Evolutionary conservation across 805 yeast species (phyloP), one percentile per base, ranked within the genome.

Genomic region (Maudiozyma barnettii): DNA sequence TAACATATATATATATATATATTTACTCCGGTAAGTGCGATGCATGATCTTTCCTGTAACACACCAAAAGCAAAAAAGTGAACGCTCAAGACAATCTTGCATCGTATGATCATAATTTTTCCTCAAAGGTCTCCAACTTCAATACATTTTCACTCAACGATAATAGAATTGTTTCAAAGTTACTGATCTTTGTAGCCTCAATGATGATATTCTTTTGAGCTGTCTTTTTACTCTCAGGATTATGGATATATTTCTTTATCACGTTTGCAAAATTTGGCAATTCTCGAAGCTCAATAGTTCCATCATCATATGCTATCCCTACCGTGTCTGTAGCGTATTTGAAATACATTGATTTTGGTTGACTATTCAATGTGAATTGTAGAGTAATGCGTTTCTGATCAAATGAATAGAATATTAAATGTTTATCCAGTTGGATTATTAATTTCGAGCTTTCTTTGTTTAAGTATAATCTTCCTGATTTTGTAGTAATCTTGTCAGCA

Each of bases 361-460:
- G 21, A 14, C 41, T 41, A 1, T 40, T 18, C 26, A 54, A 42
- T 2, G 47, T 45, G 19, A 50, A 47, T 35, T 58, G 54, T 13
- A 56, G 41, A 2, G 59, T 45, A 4, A 58, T 51, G 43, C 56
- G 54, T 49, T 56, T 60, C 37, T 60, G 62, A 45, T 63, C 67
- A 42, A 63, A 63, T 2, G 68, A 64, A 49, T 64, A 64, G 8
- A 61, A 43, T 2, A 60, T 41, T 2, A 61, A 33, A 23, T 45
- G 49, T 19, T 51, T 53, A 5, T 47, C 50, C 18, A 59, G 33
- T 41, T 59, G 63, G 6, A 64, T 52, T 36, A 63, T 43, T 22
- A 62, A 39, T 49, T 60, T 62, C n/a, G 66, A 63, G 19, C 56
- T 60, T 39, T 54, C 58, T 46, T 61, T 60, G 43, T 62, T 63